Base-by-base conservation (phyloP, 2,329 filamentous ascomycete genomes). In the Colletotrichum kahawae region DNA sequence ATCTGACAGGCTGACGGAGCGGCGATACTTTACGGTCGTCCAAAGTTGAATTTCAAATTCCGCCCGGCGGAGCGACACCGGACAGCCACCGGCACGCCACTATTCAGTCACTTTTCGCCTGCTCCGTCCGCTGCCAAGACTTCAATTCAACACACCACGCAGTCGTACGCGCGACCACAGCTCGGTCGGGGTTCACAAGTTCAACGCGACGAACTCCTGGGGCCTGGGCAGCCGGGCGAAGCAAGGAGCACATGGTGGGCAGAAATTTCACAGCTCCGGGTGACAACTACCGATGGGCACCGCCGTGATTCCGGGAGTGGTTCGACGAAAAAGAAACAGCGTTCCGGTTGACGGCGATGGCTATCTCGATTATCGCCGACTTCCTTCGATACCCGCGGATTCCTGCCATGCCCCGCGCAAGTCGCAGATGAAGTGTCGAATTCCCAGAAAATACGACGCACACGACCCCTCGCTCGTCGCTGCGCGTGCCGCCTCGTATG, bases 31-130 rank as follows among this genome's bases (percentile, higher is more conserved):
- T 29, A 31, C 54, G 16, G 38, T 62, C 34, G 14, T 43, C 24
- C 36, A 21, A 60, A 24, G 21, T 36, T 68, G 56, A 36, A 67
- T 33, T 43, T 51, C 51, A 34, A 14, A n/a, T 75, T 68, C 73
- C 70, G 69, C 68, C 68, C 43, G 70, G 73, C 73, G 73, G 73
- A 75, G 70, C 70, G 57, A 72, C 31, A 63, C 68, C 62, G 62
- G 71, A 48, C 60, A 31, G n/a, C 51, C 67, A 74, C 51, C 31
- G 54, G 60, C 67, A 71, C 68, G 68, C 72, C 72, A 74, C 72
- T 24, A 67, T 62, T 54, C 69, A 51, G 64, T 68, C 64, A 59
- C 63, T 75, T 68, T 36, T 75, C 57, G 34, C 63, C 31, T 64
- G 29, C 69, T 36, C 56, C 69, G 13, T 48, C 63, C 70, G 43